These are phyloP conservation scores for Paecilomyces variotii DNA, from an alignment of 2,329 filamentous ascomycete species.

Conservation along the genomic window DNA sequence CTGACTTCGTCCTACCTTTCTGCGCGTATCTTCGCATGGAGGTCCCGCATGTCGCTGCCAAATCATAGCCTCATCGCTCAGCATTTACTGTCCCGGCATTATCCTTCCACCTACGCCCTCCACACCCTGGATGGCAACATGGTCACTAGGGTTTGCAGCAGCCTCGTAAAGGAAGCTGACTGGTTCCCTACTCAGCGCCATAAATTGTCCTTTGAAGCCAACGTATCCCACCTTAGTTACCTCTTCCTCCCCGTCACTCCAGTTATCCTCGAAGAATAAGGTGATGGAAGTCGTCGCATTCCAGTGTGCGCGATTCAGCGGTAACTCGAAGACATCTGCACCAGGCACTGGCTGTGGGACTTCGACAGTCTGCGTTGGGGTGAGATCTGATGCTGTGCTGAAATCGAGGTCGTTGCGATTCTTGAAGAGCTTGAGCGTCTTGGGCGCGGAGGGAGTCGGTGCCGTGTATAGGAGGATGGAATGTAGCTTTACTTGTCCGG, in stretches of 20 bases:
- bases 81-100: slow-evolving; percentile 34
- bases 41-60: background rate
- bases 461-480: slow-evolving; percentile 79
- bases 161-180: slow-evolving; percentile 87
- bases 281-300: slow-evolving; percentile 73
- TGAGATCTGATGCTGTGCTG: slow-evolving; percentile 58
- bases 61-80: background rate
- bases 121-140: slow-evolving; percentile 46
- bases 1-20: background rate
- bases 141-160: slow-evolving; percentile 83
- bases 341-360: slow-evolving; percentile 60
- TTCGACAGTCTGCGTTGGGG: slow-evolving; percentile 67
- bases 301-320: slow-evolving; percentile 82
- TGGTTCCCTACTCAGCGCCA: slow-evolving; percentile 74
- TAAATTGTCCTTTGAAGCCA: slow-evolving; percentile 92
- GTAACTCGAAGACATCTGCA: slow-evolving; percentile 69
- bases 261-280: slow-evolving; percentile 90
- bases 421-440: slow-evolving; percentile 76
- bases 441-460: slow-evolving; percentile 60
- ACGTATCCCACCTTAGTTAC: slow-evolving; percentile 72
- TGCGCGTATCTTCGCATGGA: background rate
- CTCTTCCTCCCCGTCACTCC: slow-evolving; percentile 70
- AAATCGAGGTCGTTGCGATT: slow-evolving; percentile 89
- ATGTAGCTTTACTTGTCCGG: slow-evolving; percentile 87
- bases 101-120: slow-evolving; percentile 29